Evolutionary conservation across 2,329 filamentous ascomycete genomes (phyloP).

Genomic region (Trichoderma breve): DNA sequence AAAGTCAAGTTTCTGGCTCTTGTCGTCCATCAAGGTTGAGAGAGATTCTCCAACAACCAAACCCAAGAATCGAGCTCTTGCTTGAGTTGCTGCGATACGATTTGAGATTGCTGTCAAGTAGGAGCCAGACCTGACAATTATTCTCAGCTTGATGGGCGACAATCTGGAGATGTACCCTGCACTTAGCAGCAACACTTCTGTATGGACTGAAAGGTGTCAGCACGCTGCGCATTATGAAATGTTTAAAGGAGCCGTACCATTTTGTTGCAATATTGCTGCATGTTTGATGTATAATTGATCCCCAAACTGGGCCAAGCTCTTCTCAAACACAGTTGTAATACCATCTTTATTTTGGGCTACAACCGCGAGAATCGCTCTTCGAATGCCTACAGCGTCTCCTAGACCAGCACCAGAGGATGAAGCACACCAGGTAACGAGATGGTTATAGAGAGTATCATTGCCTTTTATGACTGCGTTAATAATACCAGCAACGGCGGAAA

Average conservation of each 20-base stretch:
- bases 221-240: not conserved
- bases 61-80: slow-evolving; percentile 74
- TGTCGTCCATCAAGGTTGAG: slow-evolving; percentile 62
- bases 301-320: slow-evolving; percentile 70
- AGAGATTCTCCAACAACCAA: slow-evolving; percentile 81
- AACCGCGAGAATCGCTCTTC: slow-evolving; percentile 62
- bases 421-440: slow-evolving; percentile 64
- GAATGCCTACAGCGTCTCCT: slow-evolving; percentile 62
- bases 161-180: slow-evolving; percentile 72
- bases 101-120: slow-evolving; percentile 84
- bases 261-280: slow-evolving; percentile 79
- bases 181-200: slow-evolving; percentile 73
- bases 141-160: slow-evolving; percentile 62
- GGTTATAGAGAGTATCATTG: slow-evolving; percentile 48
- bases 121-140: slow-evolving; percentile 66
- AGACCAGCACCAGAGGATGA: slow-evolving; percentile 62
- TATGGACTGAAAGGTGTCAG: slow-evolving; percentile 61
- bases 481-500: slow-evolving; percentile 60
- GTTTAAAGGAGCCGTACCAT: slow-evolving; percentile 56
- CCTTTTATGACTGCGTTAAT: slow-evolving; percentile 49
- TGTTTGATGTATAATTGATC: slow-evolving; percentile 87
- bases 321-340: slow-evolving; percentile 61
- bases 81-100: slow-evolving; percentile 73
- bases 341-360: slow-evolving; percentile 51
- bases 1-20: slow-evolving; percentile 74